These are phyloP conservation scores for Primulina huaijiensis DNA, from an alignment of 257 asterid genomes.

Conservation along the genomic window DNA sequence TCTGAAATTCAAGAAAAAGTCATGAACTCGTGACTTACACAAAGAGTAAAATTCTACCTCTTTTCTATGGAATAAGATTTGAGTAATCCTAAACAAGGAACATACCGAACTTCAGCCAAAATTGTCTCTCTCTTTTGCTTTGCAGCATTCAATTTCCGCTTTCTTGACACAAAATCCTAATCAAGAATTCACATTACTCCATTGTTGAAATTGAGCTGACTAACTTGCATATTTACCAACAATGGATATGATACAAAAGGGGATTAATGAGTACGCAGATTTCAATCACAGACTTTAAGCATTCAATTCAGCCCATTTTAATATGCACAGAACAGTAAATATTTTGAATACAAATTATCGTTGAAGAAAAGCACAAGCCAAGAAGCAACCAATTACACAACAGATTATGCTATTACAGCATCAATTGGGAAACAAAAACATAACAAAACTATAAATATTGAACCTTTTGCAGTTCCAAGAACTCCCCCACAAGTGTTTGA, in stretches of 20 bases:
- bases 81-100: background rate
- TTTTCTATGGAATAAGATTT: background rate
- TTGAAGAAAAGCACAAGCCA: background rate
- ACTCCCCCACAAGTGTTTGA: constrained; percentile 45
- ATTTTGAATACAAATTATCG: background rate
- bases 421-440: background rate
- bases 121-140: constrained; percentile 32
- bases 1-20: constrained; percentile 33
- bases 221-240: background rate
- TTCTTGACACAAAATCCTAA: constrained; percentile 51
- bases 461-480: constrained; percentile 60
- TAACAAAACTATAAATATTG: background rate
- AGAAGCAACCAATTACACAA: background rate
- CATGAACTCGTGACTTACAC: background rate
- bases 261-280: background rate
- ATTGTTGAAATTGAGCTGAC: background rate
- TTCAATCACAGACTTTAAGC: background rate
- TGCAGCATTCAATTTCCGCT: constrained; percentile 53
- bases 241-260: background rate
- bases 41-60: background rate
- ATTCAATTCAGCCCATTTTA: background rate
- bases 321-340: too few relatives aligned
- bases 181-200: background rate
- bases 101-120: constrained; percentile 48
- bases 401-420: background rate